Evolutionary conservation across 805 yeast genomes (phyloP).

Genomic region (Nakazawaea holstii): DNA sequence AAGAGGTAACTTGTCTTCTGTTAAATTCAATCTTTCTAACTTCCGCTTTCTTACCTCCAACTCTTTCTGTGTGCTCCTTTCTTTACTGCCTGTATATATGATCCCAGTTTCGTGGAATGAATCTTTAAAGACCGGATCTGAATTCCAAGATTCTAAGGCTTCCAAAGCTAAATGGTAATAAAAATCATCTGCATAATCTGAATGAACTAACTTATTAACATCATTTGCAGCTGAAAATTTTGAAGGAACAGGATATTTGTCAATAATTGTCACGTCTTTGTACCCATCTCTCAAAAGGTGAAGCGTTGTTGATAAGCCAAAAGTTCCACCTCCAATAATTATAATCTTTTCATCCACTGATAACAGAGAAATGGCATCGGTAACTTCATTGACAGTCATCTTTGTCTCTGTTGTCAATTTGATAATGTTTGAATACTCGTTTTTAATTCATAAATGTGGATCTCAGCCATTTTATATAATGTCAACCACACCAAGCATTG

Average conservation of each 20-base stretch:
- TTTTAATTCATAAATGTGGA: neutral
- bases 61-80: constrained; percentile 4
- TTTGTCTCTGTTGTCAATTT: neutral
- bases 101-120: constrained; percentile 23
- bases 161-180: constrained; percentile 24
- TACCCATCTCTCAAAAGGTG: constrained; percentile 18
- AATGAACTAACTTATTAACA: constrained; percentile 26
- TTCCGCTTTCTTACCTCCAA: constrained; percentile 1
- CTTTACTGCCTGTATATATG: constrained; percentile 14
- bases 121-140: constrained; percentile 19
- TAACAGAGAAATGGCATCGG: neutral
- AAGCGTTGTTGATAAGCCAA: constrained; percentile 27
- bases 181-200: constrained; percentile 22
- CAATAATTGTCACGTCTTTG: constrained; percentile 18
- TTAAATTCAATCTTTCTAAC: neutral
- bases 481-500: too few species aligned
- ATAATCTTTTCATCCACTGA: constrained; percentile 3
- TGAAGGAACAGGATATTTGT: constrained; percentile 26
- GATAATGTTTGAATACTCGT: neutral
- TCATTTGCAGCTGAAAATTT: constrained; percentile 27
- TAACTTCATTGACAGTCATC: neutral
- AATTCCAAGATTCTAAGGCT: constrained; percentile 23
- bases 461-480: too few species aligned
- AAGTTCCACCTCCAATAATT: constrained; percentile 28
- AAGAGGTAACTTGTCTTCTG: constrained; percentile 2